Evolutionary conservation across 2,329 filamentous ascomycete genomes (phyloP).

Genomic region (Hypomyces perniciosus): DNA sequence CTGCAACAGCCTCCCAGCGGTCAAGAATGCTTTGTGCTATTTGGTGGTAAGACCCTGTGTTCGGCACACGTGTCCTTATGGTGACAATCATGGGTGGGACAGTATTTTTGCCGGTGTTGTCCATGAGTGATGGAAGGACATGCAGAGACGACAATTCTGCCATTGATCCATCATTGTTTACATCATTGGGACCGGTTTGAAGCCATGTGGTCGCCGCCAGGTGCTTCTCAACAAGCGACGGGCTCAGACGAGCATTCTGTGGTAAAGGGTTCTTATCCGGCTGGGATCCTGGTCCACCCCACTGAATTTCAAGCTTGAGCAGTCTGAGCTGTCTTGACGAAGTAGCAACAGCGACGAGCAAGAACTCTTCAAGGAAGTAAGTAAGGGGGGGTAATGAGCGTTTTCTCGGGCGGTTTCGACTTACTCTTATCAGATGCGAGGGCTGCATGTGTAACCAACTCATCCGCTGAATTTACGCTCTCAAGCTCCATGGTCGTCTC

Average conservation of each 20-base stretch:
- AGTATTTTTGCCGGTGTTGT: constrained; percentile 51
- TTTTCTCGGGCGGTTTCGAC: constrained; percentile 10
- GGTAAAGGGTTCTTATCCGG: constrained; percentile 48
- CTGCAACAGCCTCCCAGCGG: constrained; percentile 69
- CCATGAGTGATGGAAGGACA: constrained; percentile 61
- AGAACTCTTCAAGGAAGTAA: constrained; percentile 35
- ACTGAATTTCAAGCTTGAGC: constrained; percentile 67
- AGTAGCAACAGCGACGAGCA: constrained; percentile 63
- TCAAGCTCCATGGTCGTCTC: constrained; percentile 71
- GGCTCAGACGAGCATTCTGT: constrained; percentile 41
- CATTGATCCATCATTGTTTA: constrained; percentile 44
- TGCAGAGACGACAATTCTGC: constrained; percentile 67
- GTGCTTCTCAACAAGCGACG: constrained; percentile 49
- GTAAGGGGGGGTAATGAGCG: not conserved
- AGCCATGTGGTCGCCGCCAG: constrained; percentile 54
- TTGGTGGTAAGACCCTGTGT: constrained; percentile 47
- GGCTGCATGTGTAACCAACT: constrained; percentile 74
- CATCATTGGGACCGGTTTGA: constrained; percentile 39
- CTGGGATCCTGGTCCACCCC: constrained; percentile 53
- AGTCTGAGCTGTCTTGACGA: constrained; percentile 66
- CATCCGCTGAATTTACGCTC: constrained; percentile 63
- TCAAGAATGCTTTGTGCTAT: constrained; percentile 69
- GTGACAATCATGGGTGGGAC: constrained; percentile 61
- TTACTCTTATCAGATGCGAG: constrained; percentile 68
- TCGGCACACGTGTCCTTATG: constrained; percentile 59